Conservation (phyloP, 352 stramenopile genomes). For the Phytopythium boreale region DNA sequence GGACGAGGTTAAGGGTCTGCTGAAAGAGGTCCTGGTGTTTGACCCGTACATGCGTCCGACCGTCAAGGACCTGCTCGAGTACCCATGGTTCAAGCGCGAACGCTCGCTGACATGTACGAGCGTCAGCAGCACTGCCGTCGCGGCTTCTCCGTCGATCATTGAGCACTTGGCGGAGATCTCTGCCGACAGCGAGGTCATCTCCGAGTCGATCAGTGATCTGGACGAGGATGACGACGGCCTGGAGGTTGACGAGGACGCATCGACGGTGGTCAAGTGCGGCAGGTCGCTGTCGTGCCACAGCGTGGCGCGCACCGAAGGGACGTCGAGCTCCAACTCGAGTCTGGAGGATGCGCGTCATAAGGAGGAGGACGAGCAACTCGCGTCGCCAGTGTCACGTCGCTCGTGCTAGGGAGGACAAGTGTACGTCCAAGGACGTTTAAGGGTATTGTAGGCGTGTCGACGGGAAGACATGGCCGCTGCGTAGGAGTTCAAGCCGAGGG, state of each 20-base stretch:
- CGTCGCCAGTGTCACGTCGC: not conserved
- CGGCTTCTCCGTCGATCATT: not conserved
- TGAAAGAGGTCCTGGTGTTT: conserved; percentile 63
- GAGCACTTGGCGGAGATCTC: conserved; percentile 6
- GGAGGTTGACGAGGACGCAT: conserved; percentile 7
- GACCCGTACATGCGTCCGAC: conserved; percentile 60
- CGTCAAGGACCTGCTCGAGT: conserved; percentile 53
- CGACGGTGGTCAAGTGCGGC: conserved; percentile 15
- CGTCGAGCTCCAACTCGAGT: conserved; percentile 58
- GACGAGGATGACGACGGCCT: conserved; percentile 8
- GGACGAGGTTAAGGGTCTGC: conserved; percentile 53
- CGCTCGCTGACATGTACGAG: conserved; percentile 1
- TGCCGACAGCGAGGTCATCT: conserved; percentile 3
- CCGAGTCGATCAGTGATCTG: conserved; percentile 3
- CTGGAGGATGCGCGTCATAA: conserved; percentile 36
- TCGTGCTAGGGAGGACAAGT: not conserved
- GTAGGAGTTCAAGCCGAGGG: not conserved
- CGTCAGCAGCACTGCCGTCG: not conserved
- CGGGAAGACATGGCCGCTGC: not conserved
- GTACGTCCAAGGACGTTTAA: not conserved
- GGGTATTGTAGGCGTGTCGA: not conserved
- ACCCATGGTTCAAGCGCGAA: conserved; percentile 49
- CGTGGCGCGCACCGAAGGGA: conserved; percentile 41
- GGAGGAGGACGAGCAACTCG: not conserved
- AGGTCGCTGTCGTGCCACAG: conserved; percentile 46